Conservation (phyloP, 2,329 filamentous ascomycete species). For the Fusarium vanettenii region DNA sequence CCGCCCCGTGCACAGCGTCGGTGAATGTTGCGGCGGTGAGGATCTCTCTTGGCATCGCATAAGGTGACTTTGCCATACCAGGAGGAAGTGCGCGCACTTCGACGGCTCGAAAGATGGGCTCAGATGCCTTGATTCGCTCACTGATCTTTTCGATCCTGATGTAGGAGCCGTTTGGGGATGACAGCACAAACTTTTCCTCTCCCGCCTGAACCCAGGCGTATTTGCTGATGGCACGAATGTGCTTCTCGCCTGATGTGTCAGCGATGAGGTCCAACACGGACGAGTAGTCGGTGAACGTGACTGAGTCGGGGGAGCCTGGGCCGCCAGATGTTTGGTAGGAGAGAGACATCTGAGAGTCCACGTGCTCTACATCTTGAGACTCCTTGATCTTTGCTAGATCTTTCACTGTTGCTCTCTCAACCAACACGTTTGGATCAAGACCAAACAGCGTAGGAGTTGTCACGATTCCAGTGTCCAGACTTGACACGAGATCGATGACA, state of each 20-base stretch:
- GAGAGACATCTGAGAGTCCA: slow-evolving; percentile 22
- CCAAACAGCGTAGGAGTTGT: slow-evolving; percentile 94
- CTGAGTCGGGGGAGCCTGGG: slow-evolving; percentile 49
- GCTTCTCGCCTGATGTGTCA: slow-evolving; percentile 81
- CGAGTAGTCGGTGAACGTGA: slow-evolving; percentile 91
- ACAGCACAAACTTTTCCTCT: slow-evolving; percentile 77
- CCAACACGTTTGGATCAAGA: slow-evolving; percentile 82
- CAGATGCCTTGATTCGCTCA: slow-evolving; percentile 36
- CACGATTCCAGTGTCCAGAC: slow-evolving; percentile 83
- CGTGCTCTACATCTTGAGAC: slow-evolving; percentile 57
- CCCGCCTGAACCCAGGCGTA: slow-evolving; percentile 86
- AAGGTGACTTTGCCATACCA: slow-evolving; percentile 66
- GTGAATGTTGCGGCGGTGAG: slow-evolving; percentile 73
- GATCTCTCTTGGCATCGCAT: slow-evolving; percentile 75
- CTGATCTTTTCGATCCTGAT: slow-evolving; percentile 61
- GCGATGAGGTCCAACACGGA: slow-evolving; percentile 91
- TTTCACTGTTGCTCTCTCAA: slow-evolving; percentile 73
- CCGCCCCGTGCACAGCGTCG: slow-evolving; percentile 84
- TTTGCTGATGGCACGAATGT: slow-evolving; percentile 80
- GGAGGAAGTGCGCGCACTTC: slow-evolving; percentile 61
- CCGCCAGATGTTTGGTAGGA: slow-evolving; percentile 22
- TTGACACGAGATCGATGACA: slow-evolving; percentile 95
- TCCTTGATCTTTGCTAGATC: slow-evolving; percentile 69
- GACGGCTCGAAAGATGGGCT: slow-evolving; percentile 55
- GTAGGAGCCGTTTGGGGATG: slow-evolving; percentile 71